Evolutionary conservation across 371 early-diverging fungal genomes (phyloP).

Genomic region (Mortierella sp.): DNA sequence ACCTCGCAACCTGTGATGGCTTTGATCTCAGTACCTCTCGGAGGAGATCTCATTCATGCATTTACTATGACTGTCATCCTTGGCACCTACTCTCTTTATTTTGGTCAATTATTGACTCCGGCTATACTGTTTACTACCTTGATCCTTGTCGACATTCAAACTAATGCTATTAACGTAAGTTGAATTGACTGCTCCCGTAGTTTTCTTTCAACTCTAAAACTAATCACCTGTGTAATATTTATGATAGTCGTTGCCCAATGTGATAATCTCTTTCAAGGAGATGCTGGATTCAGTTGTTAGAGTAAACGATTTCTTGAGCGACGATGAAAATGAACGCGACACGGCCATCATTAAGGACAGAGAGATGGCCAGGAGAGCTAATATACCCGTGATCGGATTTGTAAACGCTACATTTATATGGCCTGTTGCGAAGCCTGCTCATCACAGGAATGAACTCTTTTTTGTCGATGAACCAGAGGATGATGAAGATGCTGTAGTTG

Average conservation of each 20-base stretch:
- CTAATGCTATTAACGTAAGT: slow-evolving; percentile 46
- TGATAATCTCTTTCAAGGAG: slow-evolving; percentile 30
- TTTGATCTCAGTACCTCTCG: slow-evolving; percentile 52
- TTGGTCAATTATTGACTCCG: slow-evolving; percentile 38
- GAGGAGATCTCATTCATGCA: slow-evolving; percentile 52
- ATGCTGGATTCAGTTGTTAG: slow-evolving; percentile 49
- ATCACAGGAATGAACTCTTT: slow-evolving; percentile 11
- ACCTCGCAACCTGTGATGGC: slow-evolving; percentile 45
- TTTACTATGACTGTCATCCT: slow-evolving; percentile 41
- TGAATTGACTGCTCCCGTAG: background rate
- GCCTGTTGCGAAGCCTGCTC: slow-evolving; percentile 31
- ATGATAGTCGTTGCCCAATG: slow-evolving; percentile 39
- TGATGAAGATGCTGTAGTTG: slow-evolving; percentile 12
- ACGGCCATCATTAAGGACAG: slow-evolving; percentile 48
- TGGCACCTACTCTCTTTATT: slow-evolving; percentile 21
- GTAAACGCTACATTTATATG: slow-evolving; percentile 53
- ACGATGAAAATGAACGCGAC: slow-evolving; percentile 55
- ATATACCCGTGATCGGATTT: slow-evolving; percentile 54
- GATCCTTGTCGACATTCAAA: slow-evolving; percentile 49
- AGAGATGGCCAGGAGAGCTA: slow-evolving; percentile 51
- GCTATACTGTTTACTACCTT: slow-evolving; percentile 41
- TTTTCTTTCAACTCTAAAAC: background rate
- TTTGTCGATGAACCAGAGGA: slow-evolving; percentile 48
- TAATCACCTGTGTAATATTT: background rate
- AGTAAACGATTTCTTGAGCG: slow-evolving; percentile 42